Evolutionary conservation across 208 protist species (phyloP).

Genomic region (Leishmania lainsoni): DNA sequence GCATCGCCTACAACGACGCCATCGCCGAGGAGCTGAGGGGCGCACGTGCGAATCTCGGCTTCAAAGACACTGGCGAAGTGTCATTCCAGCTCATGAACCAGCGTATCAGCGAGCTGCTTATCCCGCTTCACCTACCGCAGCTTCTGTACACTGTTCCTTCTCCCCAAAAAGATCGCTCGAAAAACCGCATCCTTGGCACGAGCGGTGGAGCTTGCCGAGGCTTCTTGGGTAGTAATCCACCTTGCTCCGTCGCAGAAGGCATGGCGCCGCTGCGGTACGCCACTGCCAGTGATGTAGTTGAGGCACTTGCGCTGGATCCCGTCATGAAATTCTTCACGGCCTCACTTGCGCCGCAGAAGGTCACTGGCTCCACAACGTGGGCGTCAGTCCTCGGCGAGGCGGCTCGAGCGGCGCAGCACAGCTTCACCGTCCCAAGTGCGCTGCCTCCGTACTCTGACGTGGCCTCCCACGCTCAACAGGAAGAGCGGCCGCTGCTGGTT

Average conservation of each 20-base stretch:
- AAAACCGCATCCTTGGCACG: slow-evolving; percentile 18
- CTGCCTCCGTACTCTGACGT: not conserved
- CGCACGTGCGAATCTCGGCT: slow-evolving; percentile 18
- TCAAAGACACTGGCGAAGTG: slow-evolving; percentile 34
- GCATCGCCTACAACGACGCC: slow-evolving; percentile 68
- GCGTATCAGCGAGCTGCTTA: slow-evolving; percentile 47
- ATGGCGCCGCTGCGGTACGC: slow-evolving; percentile 25
- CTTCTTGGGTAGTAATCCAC: not conserved
- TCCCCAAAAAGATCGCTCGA: slow-evolving; percentile 25
- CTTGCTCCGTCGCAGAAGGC: not conserved
- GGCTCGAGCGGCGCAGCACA: slow-evolving; percentile 22
- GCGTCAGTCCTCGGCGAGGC: slow-evolving; percentile 44
- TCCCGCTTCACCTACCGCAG: slow-evolving; percentile 67
- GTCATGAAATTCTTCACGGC: slow-evolving; percentile 78
- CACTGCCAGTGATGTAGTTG: slow-evolving; percentile 47
- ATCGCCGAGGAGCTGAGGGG: slow-evolving; percentile 35
- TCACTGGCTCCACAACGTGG: slow-evolving; percentile 26
- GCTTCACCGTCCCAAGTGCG: slow-evolving; percentile 26
- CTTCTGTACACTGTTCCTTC: slow-evolving; percentile 46
- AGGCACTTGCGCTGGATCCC: slow-evolving; percentile 66
- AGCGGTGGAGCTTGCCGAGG: not conserved
- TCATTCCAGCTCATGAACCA: slow-evolving; percentile 50
- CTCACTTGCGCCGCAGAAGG: slow-evolving; percentile 21
- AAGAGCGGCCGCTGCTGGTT: not conserved
- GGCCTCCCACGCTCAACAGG: not conserved